phyloP scores from a whole-genome alignment of 257 asterid genomes.

The Scutellaria baicalensis region DNA sequence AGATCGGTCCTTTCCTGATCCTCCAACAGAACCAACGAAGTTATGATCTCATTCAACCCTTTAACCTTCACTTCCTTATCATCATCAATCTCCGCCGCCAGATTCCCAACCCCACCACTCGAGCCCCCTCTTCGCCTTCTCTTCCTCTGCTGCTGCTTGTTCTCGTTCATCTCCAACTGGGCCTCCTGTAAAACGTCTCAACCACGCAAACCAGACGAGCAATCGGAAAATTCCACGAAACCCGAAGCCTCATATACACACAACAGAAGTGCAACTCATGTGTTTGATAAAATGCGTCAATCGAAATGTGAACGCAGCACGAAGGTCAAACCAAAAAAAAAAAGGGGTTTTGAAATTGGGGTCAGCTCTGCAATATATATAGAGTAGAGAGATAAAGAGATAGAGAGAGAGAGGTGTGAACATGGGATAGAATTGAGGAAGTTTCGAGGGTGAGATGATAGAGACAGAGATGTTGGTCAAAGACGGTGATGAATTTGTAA shows the following conservation, averaged over 20 bases:
- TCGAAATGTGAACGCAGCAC: slow-evolving; percentile 38
- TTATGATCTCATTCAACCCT: slow-evolving; percentile 69
- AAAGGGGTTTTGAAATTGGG: slow-evolving; percentile 18
- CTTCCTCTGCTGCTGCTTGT: slow-evolving; percentile 29
- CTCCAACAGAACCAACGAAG: slow-evolving; percentile 65
- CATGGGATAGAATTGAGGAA: slow-evolving; percentile 34
- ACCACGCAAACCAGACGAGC: background rate
- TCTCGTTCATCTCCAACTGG: slow-evolving; percentile 40
- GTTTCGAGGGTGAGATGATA: slow-evolving; percentile 15
- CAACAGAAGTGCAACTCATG: background rate
- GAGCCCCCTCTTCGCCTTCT: slow-evolving; percentile 30
- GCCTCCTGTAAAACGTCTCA: too few relatives aligned
- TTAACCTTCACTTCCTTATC: slow-evolving; percentile 59
- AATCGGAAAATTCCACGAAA: background rate
- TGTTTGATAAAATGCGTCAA: slow-evolving; percentile 36
- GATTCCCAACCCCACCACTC: background rate
- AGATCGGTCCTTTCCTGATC: slow-evolving; percentile 67
- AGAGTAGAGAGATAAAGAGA: background rate
- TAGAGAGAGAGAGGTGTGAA: slow-evolving; percentile 27
- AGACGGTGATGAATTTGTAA: slow-evolving; percentile 13
- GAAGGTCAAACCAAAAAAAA: slow-evolving; percentile 17
- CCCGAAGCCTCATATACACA: slow-evolving; percentile 16
- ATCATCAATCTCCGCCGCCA: slow-evolving; percentile 10
- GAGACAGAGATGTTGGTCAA: slow-evolving; percentile 4
- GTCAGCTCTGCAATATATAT: background rate